A percentile compares a stretch with the other conserved stretches of the same genome.
These are phyloP conservation scores for Calonectria naviculata DNA, from an alignment of 2,329 filamentous ascomycete species.

Conservation along the genomic window DNA sequence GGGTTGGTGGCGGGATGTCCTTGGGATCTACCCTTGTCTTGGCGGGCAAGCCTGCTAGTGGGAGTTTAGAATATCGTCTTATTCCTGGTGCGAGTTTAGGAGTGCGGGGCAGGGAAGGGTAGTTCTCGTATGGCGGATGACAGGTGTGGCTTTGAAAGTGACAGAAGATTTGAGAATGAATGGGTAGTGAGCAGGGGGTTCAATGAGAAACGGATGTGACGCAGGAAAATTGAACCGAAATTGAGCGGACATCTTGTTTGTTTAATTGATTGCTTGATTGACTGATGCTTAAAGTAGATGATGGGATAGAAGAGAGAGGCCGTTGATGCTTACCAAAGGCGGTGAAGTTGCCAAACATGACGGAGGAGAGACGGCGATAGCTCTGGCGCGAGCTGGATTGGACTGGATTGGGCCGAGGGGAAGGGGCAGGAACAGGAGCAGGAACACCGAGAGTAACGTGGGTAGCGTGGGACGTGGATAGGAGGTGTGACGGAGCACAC, in stretches of 20 bases:
- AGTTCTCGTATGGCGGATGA: constrained; percentile 2
- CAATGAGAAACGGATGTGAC: neutral
- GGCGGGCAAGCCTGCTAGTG: constrained; percentile 42
- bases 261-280: neutral
- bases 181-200: neutral
- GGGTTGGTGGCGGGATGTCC: constrained; percentile 67
- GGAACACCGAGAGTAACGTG: constrained; percentile 6
- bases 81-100: constrained; percentile 28
- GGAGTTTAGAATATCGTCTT: constrained; percentile 34
- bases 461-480: constrained; percentile 23
- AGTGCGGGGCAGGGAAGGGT: constrained; percentile 31
- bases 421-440: constrained; percentile 15
- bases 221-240: neutral
- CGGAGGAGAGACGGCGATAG: constrained; percentile 28
- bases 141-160: constrained; percentile 17
- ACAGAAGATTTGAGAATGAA: constrained; percentile 5
- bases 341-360: constrained; percentile 57
- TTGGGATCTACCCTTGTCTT: constrained; percentile 54
- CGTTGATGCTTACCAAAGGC: constrained; percentile 49
- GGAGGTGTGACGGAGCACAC: constrained; percentile 25
- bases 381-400: neutral
- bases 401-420: constrained; percentile 28
- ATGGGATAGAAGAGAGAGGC: constrained; percentile 24
- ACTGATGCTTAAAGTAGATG: neutral
- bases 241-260: neutral